Evolutionary conservation across 176 grass and related monocot species (phyloP), one percentile per base, ranked within the genome.

Genomic region (Poa annua): DNA sequence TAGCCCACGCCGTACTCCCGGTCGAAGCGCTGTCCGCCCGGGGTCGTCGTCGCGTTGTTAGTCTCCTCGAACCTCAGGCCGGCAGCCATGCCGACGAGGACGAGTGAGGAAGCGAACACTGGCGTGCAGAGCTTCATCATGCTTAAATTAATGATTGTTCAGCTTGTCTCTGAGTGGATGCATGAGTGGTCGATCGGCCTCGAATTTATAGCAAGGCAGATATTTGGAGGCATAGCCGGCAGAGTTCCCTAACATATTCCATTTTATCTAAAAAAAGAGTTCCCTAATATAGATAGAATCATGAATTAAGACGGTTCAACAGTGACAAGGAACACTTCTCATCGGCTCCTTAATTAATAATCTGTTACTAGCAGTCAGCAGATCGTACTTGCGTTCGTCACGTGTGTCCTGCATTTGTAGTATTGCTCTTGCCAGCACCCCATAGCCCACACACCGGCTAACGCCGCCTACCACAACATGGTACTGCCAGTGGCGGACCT

Each of bases 151-250:
- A 13, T 12, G 25, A 60, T 60, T 60, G 3, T 60, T 60, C 25
- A 25, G 55, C 8, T 60, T 4, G 57, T 61, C 11, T 61, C 22
- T 60, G 53, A 55, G 57, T 60, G 57, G 11, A n/a, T n/a, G n/a
- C n/a, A 60, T 60, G 56, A 60, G 22, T 61, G 57, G 10, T 60
- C 56, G 57, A 61, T 29, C 57, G 57, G 57, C 57, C 57, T 61
- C 57, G 29, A 61, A 26, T 26, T 61, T 61, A 61, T 61, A 61
- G 24, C 4, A 21, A n/a, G n/a, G n/a, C n/a, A 61, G 22, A 61
- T 61, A 22, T 11, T 29, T 61, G 55, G 6, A 61, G 4, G 22
- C 57, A 22, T 26, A 61, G 57, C 22, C 57, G 57, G 24, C 57
- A 61, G 57, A 61, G 12, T 29, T 29, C 22, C 22, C 57, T 26